phyloP scores from a whole-genome alignment of 2,329 filamentous ascomycete species.

The Lecanosticta acicola region DNA sequence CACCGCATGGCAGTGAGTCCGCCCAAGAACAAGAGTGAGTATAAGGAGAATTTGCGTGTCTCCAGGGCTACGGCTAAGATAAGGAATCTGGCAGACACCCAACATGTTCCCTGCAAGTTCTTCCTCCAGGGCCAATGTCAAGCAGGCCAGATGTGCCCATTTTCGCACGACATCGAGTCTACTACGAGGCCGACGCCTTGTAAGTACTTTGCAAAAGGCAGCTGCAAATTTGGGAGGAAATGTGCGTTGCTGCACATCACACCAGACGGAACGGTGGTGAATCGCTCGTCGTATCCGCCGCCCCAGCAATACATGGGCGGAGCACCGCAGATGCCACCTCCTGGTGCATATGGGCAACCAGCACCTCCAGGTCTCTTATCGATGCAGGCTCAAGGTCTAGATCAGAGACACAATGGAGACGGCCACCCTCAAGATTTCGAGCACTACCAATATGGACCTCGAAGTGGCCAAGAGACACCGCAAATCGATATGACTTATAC shows the following conservation, averaged over 20 bases:
- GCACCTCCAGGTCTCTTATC: conserved; percentile 32
- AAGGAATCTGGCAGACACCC: conserved; percentile 60
- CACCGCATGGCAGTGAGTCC: conserved; percentile 40
- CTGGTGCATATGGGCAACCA: conserved; percentile 19
- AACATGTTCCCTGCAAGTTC: conserved; percentile 99
- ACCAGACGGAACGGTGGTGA: conserved; percentile 86
- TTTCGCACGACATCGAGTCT: conserved; percentile 84
- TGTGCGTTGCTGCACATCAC: conserved; percentile 95
- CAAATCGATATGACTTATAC: conserved; percentile 54
- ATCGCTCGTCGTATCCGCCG: conserved; percentile 45
- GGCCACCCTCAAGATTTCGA: conserved; percentile 22
- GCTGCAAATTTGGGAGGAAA: conserved; percentile 98
- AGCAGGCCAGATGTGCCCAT: conserved; percentile 91
- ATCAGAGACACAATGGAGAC: conserved; percentile 26
- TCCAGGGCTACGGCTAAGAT: background rate
- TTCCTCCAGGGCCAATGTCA: conserved; percentile 94
- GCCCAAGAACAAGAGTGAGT: conserved; percentile 46
- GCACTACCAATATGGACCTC: conserved; percentile 25
- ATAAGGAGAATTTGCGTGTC: background rate
- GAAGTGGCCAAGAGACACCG: conserved; percentile 26
- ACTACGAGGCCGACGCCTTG: conserved; percentile 80
- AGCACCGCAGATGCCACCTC: conserved; percentile 9
- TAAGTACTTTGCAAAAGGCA: conserved; percentile 99
- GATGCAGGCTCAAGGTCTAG: conserved; percentile 32
- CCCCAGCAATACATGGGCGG: conserved; percentile 17